These are phyloP conservation scores for Tolypocladium inflatum DNA, from an alignment of 2,329 filamentous ascomycete species.

Conservation along the genomic window DNA sequence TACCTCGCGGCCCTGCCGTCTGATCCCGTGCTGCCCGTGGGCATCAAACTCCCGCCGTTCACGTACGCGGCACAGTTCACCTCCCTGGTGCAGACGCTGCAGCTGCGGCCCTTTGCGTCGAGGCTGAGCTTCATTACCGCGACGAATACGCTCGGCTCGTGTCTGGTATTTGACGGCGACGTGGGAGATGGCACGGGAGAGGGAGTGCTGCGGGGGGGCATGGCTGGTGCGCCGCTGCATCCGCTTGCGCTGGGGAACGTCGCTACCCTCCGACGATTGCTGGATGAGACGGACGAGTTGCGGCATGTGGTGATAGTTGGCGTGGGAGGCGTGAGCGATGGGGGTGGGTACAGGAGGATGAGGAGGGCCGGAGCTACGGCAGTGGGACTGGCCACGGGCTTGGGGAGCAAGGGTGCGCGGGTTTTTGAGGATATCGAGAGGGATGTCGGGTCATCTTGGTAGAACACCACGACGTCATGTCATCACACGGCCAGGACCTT, in stretches of 20 bases:
- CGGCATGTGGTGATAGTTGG: constrained; percentile 56
- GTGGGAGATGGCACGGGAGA: constrained; percentile 34
- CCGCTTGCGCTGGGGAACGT: constrained; percentile 70
- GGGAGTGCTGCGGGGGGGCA: constrained; percentile 44
- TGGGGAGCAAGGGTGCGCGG: constrained; percentile 51
- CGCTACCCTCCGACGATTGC: constrained; percentile 48
- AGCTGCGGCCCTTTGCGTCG: constrained; percentile 23
- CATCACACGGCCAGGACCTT: background rate
- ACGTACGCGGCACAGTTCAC: constrained; percentile 59
- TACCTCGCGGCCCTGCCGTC: constrained; percentile 44
- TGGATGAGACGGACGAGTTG: constrained; percentile 41
- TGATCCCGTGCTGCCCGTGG: constrained; percentile 31
- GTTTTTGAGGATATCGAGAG: constrained; percentile 52
- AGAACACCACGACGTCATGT: background rate
- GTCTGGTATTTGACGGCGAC: constrained; percentile 41
- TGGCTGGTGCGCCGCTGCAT: constrained; percentile 65
- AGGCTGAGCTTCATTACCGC: constrained; percentile 59
- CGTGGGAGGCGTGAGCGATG: constrained; percentile 62
- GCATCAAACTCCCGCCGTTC: constrained; percentile 70
- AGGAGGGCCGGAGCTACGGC: constrained; percentile 52
- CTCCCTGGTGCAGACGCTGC: constrained; percentile 43
- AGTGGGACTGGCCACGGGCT: constrained; percentile 60
- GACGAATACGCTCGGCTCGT: constrained; percentile 63
- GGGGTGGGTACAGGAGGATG: constrained; percentile 55
- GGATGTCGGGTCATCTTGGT: constrained; percentile 13